phyloP scores from a whole-genome alignment of 2,329 filamentous ascomycete species.

The Penicillium sp. region DNA sequence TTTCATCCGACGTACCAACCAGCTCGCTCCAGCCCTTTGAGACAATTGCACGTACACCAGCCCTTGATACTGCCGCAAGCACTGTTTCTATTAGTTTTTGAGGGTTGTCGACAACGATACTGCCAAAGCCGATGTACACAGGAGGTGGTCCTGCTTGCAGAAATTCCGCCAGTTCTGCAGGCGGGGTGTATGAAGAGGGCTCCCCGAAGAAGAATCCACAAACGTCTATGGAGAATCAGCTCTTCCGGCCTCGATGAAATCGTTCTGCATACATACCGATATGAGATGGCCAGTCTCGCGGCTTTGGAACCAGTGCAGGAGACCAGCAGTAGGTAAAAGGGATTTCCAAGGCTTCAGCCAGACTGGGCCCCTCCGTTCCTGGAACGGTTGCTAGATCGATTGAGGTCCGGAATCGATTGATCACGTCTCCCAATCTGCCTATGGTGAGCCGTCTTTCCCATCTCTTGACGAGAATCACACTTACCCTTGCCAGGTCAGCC shows the following conservation, averaged over 20 bases:
- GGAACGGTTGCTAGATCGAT: constrained; percentile 42
- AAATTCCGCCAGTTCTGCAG: constrained; percentile 41
- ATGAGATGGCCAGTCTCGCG: constrained; percentile 39
- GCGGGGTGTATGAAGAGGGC: constrained; percentile 38
- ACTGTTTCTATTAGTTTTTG: constrained; percentile 44
- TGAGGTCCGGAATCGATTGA: constrained; percentile 42
- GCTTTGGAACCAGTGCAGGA: constrained; percentile 40
- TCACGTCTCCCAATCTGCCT: constrained; percentile 42
- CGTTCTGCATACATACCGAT: constrained; percentile 26
- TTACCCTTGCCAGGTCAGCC: constrained; percentile 50
- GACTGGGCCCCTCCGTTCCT: constrained; percentile 34
- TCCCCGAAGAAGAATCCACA: constrained; percentile 48
- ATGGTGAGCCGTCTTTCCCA: background rate
- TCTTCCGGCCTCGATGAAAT: background rate
- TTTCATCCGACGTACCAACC: constrained; percentile 31
- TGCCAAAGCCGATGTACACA: constrained; percentile 56
- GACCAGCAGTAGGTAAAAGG: constrained; percentile 48
- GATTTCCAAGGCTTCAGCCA: constrained; percentile 36
- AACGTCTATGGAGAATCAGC: constrained; percentile 26
- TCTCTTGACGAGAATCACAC: background rate
- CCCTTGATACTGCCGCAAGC: constrained; percentile 45
- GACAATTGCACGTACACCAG: constrained; percentile 51
- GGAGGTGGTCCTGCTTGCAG: constrained; percentile 47
- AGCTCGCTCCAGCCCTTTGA: constrained; percentile 54
- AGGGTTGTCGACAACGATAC: constrained; percentile 53